phyloP scores from a whole-genome alignment of 2,329 filamentous ascomycete genomes.

The Aspergillus pseudoglaucus region DNA sequence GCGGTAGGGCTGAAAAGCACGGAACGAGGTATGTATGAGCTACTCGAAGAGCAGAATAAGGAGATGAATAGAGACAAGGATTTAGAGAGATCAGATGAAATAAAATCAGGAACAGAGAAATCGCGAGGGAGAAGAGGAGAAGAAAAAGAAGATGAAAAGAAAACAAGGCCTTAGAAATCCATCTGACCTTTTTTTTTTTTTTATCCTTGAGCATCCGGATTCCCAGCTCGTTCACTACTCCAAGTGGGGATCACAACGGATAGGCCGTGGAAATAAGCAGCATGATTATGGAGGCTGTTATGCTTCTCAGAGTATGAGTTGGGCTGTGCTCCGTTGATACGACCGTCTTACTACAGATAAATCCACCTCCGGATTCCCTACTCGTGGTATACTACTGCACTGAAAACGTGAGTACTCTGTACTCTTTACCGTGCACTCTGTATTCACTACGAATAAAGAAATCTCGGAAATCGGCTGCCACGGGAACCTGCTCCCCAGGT shows the following conservation, averaged over 20 bases:
- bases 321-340: too few relatives aligned
- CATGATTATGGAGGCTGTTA: background rate
- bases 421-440: too few relatives aligned
- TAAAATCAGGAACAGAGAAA: background rate
- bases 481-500: too few relatives aligned
- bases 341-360: too few relatives aligned
- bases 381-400: too few relatives aligned
- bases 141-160: conserved; percentile 1
- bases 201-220: background rate
- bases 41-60: background rate
- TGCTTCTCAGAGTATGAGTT: too few relatives aligned
- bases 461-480: too few relatives aligned
- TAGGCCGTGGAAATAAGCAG: conserved; percentile 23
- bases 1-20: too few relatives aligned
- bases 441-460: too few relatives aligned
- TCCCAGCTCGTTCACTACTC: background rate
- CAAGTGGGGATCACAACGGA: conserved; percentile 23
- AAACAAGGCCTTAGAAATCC: background rate
- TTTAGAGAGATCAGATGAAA: background rate
- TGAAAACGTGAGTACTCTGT: too few relatives aligned
- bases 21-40: too few relatives aligned
- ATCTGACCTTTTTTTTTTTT: conserved; percentile 1
- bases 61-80: background rate
- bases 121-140: background rate
- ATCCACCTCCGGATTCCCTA: too few relatives aligned